phyloP scores from a whole-genome alignment of 2,329 filamentous ascomycete genomes.

The Torrubiella hemipterigena region DNA sequence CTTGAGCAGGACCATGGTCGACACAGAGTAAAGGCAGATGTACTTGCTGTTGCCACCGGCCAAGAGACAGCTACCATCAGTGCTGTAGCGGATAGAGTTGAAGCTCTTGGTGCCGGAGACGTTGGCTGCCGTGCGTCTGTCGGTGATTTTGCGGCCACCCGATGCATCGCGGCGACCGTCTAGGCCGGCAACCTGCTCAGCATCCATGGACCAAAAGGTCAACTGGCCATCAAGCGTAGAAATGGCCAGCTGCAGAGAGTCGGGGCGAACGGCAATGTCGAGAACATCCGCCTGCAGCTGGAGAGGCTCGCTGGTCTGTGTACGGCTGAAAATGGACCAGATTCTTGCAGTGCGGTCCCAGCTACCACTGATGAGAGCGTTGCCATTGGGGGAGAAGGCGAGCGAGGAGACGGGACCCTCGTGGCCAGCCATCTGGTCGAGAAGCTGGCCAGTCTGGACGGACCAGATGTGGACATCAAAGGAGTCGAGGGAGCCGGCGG shows the following conservation, averaged over 20 bases:
- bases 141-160: constrained; percentile 77
- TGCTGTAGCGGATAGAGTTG: constrained; percentile 77
- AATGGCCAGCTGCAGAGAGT: constrained; percentile 81
- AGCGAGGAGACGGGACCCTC: constrained; percentile 87
- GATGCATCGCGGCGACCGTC: constrained; percentile 89
- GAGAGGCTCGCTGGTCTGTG: constrained; percentile 88
- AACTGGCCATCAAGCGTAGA: constrained; percentile 89
- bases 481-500: constrained; percentile 86
- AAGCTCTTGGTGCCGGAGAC: constrained; percentile 84
- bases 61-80: constrained; percentile 80
- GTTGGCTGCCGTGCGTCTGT: constrained; percentile 85
- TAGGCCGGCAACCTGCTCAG: constrained; percentile 71
- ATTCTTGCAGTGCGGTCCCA: constrained; percentile 95
- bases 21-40: constrained; percentile 93
- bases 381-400: constrained; percentile 78
- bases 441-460: constrained; percentile 89
- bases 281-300: constrained; percentile 88
- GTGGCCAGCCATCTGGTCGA: constrained; percentile 83
- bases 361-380: constrained; percentile 75
- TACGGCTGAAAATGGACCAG: constrained; percentile 90
- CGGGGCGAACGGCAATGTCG: constrained; percentile 74
- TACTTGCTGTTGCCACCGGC: constrained; percentile 97
- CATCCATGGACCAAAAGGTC: constrained; percentile 91
- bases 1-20: constrained; percentile 80
- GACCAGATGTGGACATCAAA: constrained; percentile 99